phyloP scores from a whole-genome alignment of 805 yeast species.

The Suhomyces vadensis region DNA sequence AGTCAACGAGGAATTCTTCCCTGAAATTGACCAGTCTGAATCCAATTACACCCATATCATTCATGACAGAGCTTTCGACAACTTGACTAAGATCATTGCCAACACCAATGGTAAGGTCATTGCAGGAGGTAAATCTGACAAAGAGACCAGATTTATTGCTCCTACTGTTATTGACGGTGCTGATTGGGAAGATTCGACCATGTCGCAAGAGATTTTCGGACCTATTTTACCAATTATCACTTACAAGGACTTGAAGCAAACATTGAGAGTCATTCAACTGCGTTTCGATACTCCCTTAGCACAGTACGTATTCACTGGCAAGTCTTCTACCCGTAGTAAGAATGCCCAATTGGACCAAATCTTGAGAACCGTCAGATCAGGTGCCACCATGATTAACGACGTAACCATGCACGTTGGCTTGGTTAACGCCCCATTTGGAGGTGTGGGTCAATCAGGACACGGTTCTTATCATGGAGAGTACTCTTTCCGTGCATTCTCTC shows the following conservation, averaged over 20 bases:
- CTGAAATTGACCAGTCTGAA: slow-evolving; percentile 28
- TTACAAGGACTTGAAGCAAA: slow-evolving; percentile 47
- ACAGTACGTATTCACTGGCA: slow-evolving; percentile 61
- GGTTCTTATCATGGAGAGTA: slow-evolving; percentile 80
- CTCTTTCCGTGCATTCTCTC: slow-evolving; percentile 68
- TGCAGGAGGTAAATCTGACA: slow-evolving; percentile 46
- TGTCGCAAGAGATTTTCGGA: slow-evolving; percentile 80
- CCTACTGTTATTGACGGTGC: slow-evolving; percentile 76
- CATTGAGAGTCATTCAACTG: slow-evolving; percentile 43
- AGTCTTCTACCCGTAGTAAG: slow-evolving; percentile 46
- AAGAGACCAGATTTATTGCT: slow-evolving; percentile 50
- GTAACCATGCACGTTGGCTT: slow-evolving; percentile 69
- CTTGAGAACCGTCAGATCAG: slow-evolving; percentile 61
- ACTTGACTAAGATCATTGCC: slow-evolving; percentile 45
- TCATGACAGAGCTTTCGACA: slow-evolving; percentile 52
- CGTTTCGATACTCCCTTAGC: slow-evolving; percentile 80
- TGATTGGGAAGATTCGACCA: slow-evolving; percentile 62
- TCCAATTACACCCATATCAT: slow-evolving; percentile 58
- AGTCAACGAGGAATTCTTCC: slow-evolving; percentile 47
- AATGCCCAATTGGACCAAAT: slow-evolving; percentile 46
- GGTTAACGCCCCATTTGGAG: slow-evolving; percentile 81
- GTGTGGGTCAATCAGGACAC: slow-evolving; percentile 79
- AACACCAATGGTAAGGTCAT: slow-evolving; percentile 55
- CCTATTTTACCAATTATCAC: slow-evolving; percentile 78
- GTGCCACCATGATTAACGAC: slow-evolving; percentile 71